These are phyloP conservation scores for Geotrichum reessii DNA, from an alignment of 1,139 yeast genomes.

Conservation along the genomic window DNA sequence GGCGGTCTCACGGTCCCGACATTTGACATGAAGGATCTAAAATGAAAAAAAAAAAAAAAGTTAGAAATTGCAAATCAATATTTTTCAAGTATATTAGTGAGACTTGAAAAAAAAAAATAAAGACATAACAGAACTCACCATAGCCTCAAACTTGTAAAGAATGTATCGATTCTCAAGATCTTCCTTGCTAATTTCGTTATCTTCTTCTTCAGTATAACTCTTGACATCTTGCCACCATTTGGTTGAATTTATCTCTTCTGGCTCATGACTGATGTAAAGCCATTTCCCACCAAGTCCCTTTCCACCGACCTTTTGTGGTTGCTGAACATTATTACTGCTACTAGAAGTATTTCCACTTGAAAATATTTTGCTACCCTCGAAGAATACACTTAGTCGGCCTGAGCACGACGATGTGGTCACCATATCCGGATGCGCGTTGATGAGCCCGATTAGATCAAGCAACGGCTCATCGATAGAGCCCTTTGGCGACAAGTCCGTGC, in stretches of 20 bases:
- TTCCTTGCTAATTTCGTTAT: background rate
- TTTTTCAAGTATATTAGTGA: background rate
- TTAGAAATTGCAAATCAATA: background rate
- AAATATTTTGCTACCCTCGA: conserved; percentile 49
- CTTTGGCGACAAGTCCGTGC: conserved; percentile 72
- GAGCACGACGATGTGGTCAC: conserved; percentile 88
- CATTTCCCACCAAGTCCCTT: conserved; percentile 81
- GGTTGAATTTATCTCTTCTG: conserved; percentile 39
- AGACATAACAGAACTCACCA: conserved; percentile 28
- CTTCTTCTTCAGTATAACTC: conserved; percentile 12
- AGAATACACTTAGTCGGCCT: conserved; percentile 74
- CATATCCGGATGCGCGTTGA: conserved; percentile 58
- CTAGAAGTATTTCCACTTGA: conserved; percentile 7
- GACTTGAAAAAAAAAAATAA: background rate
- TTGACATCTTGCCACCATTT: conserved; percentile 45
- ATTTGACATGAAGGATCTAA: conserved; percentile 75
- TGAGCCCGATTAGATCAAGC: conserved; percentile 61
- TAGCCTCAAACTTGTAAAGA: conserved; percentile 74
- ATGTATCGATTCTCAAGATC: conserved; percentile 45
- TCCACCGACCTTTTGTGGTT: conserved; percentile 54
- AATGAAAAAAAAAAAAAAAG: background rate
- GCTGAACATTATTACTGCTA: conserved; percentile 28
- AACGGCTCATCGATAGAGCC: conserved; percentile 73
- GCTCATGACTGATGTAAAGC: conserved; percentile 76
- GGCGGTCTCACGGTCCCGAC: conserved; percentile 58